Percentiles rank a stretch among this genome's conserved stretches.
Evolutionary conservation across 345 rosid species (phyloP).

Genomic region (Adansonia digitata): DNA sequence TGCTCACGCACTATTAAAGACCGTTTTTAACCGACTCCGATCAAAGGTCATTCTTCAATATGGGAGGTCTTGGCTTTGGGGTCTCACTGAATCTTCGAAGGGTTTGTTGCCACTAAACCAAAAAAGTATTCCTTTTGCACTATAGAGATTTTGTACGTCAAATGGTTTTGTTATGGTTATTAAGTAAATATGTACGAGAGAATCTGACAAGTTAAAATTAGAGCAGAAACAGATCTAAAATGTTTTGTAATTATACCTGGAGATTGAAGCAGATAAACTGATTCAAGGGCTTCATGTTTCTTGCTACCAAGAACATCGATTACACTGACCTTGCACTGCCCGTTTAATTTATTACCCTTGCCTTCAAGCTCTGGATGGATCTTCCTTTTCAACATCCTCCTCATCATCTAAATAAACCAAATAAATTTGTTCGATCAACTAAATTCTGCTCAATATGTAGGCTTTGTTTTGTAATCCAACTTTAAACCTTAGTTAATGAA

Average conservation of each 20-base stretch:
- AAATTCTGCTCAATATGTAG: not conserved
- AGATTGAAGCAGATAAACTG: slow-evolving; percentile 39
- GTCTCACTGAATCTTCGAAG: no score
- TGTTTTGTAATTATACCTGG: slow-evolving; percentile 26
- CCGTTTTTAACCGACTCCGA: no score
- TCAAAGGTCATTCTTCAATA: no score
- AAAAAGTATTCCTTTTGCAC: no score
- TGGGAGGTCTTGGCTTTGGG: no score
- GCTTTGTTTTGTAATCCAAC: no score
- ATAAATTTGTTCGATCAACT: not conserved
- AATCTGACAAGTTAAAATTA: not conserved
- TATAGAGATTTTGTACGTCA: no score
- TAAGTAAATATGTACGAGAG: no score
- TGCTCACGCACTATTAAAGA: no score
- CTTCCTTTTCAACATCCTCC: slow-evolving; percentile 79
- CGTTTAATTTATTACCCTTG: slow-evolving; percentile 27
- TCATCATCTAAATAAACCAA: slow-evolving; percentile 49
- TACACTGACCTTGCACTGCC: slow-evolving; percentile 24
- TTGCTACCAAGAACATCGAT: slow-evolving; percentile 8
- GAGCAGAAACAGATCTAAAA: not conserved
- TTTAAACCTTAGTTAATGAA: not conserved
- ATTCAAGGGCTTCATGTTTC: slow-evolving; percentile 33
- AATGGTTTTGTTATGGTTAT: no score
- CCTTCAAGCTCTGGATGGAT: slow-evolving; percentile 70
- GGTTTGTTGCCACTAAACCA: no score